Percentiles rank a stretch among this genome's conserved stretches.
These are phyloP conservation scores for Verticillium alfalfae DNA, from an alignment of 2,329 filamentous ascomycete genomes.

Conservation along the genomic window DNA sequence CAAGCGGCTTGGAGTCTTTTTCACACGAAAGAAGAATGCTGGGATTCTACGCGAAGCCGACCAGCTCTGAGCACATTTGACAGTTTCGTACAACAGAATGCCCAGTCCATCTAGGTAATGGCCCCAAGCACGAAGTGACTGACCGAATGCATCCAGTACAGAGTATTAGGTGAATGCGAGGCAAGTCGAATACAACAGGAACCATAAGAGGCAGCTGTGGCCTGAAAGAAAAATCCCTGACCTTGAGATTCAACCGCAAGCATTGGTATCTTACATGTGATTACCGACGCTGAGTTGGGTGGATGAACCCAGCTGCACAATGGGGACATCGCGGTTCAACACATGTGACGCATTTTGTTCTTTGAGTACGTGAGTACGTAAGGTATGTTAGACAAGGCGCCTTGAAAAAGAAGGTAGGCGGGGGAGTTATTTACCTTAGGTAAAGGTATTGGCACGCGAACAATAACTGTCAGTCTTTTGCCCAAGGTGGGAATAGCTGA, in stretches of 20 bases:
- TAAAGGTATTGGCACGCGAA: background rate
- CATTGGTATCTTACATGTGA: too few relatives aligned
- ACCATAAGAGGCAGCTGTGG: too few relatives aligned
- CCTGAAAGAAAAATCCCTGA: too few relatives aligned
- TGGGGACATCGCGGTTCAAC: too few relatives aligned
- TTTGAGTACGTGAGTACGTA: too few relatives aligned
- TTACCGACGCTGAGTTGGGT: too few relatives aligned
- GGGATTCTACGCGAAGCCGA: conserved; percentile 5
- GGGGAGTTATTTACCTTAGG: too few relatives aligned
- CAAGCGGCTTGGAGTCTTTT: background rate
- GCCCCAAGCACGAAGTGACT: conserved; percentile 11
- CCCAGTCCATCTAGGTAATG: background rate
- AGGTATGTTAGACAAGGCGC: too few relatives aligned
- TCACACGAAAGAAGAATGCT: background rate
- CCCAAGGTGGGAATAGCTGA: background rate
- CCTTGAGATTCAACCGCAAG: too few relatives aligned
- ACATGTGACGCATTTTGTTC: too few relatives aligned
- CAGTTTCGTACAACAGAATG: conserved; percentile 3
- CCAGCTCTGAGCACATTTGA: conserved; percentile 3
- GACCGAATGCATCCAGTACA: conserved; percentile 17
- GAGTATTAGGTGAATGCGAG: conserved; percentile 4
- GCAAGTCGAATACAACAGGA: background rate
- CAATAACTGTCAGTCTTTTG: background rate
- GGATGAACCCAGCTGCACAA: too few relatives aligned
- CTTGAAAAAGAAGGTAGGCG: too few relatives aligned